Base-by-base conservation (phyloP, 106 monocot species). In the Iris macrosiphon region DNA sequence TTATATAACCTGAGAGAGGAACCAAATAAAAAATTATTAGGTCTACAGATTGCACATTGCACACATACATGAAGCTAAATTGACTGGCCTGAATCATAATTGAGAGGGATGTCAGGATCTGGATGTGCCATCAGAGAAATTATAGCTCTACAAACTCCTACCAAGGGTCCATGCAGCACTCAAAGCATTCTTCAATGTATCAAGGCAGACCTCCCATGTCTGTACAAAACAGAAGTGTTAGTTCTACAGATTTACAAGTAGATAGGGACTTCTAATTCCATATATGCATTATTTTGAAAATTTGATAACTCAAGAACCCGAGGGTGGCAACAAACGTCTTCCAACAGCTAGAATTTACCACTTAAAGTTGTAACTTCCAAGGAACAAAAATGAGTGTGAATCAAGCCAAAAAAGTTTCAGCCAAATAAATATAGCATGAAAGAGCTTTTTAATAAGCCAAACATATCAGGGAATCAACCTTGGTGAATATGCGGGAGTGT, bases 71-170 rank as follows among this genome's bases (percentile, higher is more conserved):
- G 39, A 15, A 10, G n/a, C n/a, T n/a, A n/a, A n/a, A 3, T 10
- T 6, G 41, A 52, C 50, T 29, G 53, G 90, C 95, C 95, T 60
- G 95, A 96, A 71, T 96, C 95, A 65, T 90, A 96, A 52, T 96
- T 96, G 15, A 96, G 86, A 41, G 95, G 95, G 40, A 89, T 96
- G 60, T 96, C 95, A 37, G 95, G 70, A 63, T 96, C 89, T 45
- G 89, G 95, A 83, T 96, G 95, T 1, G 90, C 86, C 96, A 96
- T 96, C 41, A 96, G 65, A 64, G 90, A 89, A 74, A 96, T 96
- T 69, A 96, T 96, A 42, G 96, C 90, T 59, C 90, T 79, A 59
- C 90, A 90, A 45, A 90, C 86, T 53, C 90, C 86, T 58, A n/a
- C 90, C 86, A 14, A 96, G 79, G 14, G 90, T 96, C 96, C 96